These are phyloP conservation scores for Flammula alnicola DNA, from an alignment of 1,284 basidiomycete species.

Conservation along the genomic window DNA sequence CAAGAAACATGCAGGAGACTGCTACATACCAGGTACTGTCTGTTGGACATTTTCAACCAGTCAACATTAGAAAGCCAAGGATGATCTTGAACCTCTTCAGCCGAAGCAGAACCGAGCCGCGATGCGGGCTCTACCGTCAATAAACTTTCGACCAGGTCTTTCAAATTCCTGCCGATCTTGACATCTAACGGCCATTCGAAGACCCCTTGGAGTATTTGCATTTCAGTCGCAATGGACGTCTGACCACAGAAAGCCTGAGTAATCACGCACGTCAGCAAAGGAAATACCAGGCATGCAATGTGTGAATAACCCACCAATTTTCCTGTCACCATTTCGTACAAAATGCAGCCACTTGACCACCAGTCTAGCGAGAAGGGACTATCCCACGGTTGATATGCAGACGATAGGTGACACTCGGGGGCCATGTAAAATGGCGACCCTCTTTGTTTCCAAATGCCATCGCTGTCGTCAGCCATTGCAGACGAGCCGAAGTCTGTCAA, in stretches of 20 bases:
- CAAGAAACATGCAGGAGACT: neutral
- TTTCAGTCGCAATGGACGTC: neutral
- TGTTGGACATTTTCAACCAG: constrained; percentile 46
- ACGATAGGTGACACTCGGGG: constrained; percentile 59
- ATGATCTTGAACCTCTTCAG: constrained; percentile 39
- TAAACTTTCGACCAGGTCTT: constrained; percentile 45
- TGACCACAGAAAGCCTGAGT: constrained; percentile 10
- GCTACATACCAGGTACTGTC: constrained; percentile 47
- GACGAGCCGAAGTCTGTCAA: constrained; percentile 79
- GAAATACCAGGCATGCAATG: neutral
- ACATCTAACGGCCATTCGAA: constrained; percentile 40
- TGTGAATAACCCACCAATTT: constrained; percentile 44
- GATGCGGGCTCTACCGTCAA: constrained; percentile 38
- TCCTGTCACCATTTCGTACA: constrained; percentile 78
- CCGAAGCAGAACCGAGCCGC: constrained; percentile 43
- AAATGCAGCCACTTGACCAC: constrained; percentile 75
- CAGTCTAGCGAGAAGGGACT: constrained; percentile 63
- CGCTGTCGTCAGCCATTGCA: constrained; percentile 41
- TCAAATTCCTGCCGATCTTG: constrained; percentile 41
- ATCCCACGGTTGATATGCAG: constrained; percentile 42
- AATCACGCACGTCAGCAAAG: neutral
- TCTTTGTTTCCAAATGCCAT: constrained; percentile 44
- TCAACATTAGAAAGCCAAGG: constrained; percentile 45
- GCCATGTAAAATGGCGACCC: constrained; percentile 77
- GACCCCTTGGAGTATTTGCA: constrained; percentile 28